phyloP scores from a whole-genome alignment of 2,329 filamentous ascomycete species.

The Fusarium dimerum region DNA sequence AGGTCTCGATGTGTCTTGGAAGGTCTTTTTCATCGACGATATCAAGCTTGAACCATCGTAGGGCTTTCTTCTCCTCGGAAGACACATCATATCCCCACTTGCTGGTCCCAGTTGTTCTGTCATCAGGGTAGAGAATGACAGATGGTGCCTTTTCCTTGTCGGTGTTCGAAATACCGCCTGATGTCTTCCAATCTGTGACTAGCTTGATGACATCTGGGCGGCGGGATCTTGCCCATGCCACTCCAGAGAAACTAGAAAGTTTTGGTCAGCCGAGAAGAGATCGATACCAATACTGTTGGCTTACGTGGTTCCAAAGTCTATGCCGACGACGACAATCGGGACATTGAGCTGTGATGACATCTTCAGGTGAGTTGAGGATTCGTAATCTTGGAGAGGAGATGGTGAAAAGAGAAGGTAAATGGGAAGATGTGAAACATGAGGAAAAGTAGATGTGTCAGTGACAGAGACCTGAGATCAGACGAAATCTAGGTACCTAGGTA shows the following conservation, averaged over 20 bases:
- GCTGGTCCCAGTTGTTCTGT: rapidly evolving
- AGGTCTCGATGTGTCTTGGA: conserved; percentile 25
- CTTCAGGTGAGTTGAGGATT: neutral
- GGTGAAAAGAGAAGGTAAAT: neutral
- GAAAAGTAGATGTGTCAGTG: neutral
- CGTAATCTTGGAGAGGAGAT: neutral
- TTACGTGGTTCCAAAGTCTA: conserved; percentile 20
- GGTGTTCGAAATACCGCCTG: conserved; percentile 13
- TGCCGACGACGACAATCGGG: conserved; percentile 11
- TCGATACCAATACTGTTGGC: neutral
- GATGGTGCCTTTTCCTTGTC: conserved; percentile 39
- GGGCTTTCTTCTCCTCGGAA: conserved; percentile 10
- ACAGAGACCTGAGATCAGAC: neutral
- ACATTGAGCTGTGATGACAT: neutral
- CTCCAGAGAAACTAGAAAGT: conserved; percentile 39
- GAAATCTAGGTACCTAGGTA: too few relatives aligned
- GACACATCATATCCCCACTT: conserved; percentile 38
- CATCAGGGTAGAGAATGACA: conserved; percentile 21
- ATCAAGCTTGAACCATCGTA: conserved; percentile 46
- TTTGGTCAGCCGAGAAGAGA: conserved; percentile 2
- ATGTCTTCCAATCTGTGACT: conserved; percentile 33
- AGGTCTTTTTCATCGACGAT: conserved; percentile 40
- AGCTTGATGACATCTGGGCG: conserved; percentile 29
- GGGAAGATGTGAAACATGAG: neutral
- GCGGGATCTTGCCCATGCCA: conserved; percentile 38